Conservation (phyloP, 2,329 filamentous ascomycete genomes). For the Trichoderma citrinoviride region DNA sequence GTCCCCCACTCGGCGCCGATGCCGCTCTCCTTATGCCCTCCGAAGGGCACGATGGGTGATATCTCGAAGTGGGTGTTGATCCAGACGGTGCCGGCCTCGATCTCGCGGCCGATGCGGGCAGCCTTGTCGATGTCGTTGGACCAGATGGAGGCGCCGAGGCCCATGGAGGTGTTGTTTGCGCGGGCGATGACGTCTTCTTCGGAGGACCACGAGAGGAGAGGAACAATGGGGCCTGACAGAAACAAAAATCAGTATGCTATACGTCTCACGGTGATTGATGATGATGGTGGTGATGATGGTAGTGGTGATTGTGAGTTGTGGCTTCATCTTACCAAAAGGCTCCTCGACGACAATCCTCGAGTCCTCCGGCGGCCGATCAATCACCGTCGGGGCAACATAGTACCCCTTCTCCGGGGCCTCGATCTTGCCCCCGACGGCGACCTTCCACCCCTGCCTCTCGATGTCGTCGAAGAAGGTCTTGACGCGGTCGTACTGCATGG, state of each 20-base stretch:
- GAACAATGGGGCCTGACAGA: slow-evolving; percentile 32
- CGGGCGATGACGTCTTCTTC: slow-evolving; percentile 36
- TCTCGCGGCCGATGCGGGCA: slow-evolving; percentile 45
- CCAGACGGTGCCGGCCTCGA: slow-evolving; percentile 54
- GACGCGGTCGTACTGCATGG: slow-evolving; percentile 50
- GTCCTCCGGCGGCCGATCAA: slow-evolving; percentile 32
- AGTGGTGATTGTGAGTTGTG: too few relatives aligned
- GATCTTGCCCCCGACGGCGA: slow-evolving; percentile 37
- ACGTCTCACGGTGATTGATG: too few relatives aligned
- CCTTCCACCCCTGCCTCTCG: slow-evolving; percentile 32
- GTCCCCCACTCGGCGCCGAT: slow-evolving; percentile 43
- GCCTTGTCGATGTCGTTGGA: slow-evolving; percentile 50
- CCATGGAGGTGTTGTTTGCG: slow-evolving; percentile 50
- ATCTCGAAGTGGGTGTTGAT: slow-evolving; percentile 49
- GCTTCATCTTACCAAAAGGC: slow-evolving; percentile 31
- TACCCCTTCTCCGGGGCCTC: slow-evolving; percentile 65
- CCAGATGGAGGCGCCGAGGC: slow-evolving; percentile 56
- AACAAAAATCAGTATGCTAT: not conserved
- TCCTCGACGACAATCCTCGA: slow-evolving; percentile 38
- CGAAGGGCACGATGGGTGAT: slow-evolving; percentile 60
- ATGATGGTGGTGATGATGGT: too few relatives aligned
- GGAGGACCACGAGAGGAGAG: slow-evolving; percentile 31
- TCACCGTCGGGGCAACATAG: slow-evolving; percentile 75
- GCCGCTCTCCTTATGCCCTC: slow-evolving; percentile 62
- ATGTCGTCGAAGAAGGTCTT: slow-evolving; percentile 33